Evolutionary conservation across 768 basidiomycete genomes (phyloP).

Genomic region (Tylopilus sp.): DNA sequence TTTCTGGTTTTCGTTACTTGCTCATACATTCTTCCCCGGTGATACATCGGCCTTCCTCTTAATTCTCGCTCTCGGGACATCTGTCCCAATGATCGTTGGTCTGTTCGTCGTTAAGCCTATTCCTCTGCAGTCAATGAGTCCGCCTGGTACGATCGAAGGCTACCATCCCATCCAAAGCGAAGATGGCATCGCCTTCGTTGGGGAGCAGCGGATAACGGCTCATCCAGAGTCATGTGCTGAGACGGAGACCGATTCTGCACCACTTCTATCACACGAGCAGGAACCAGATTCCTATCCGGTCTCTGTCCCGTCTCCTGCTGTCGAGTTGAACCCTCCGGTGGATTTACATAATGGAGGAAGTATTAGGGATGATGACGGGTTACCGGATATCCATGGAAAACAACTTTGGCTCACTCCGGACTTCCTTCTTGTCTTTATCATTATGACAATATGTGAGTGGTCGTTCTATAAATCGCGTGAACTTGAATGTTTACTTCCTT

Average conservation of each 20-base stretch:
- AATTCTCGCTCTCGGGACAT: conserved; percentile 73
- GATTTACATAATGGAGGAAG: not conserved
- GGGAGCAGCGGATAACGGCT: conserved; percentile 16
- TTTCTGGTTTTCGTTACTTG: conserved; percentile 80
- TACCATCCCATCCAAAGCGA: conserved; percentile 18
- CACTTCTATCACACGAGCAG: conserved; percentile 20
- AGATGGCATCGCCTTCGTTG: conserved; percentile 22
- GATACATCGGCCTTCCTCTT: conserved; percentile 76
- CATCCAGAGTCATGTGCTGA: conserved; percentile 14
- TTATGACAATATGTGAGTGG: conserved; percentile 54
- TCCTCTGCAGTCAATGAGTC: conserved; percentile 46
- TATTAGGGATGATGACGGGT: conserved; percentile 19
- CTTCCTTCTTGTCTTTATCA: conserved; percentile 61
- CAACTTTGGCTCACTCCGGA: conserved; percentile 49
- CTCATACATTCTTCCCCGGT: conserved; percentile 69
- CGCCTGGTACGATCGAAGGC: conserved; percentile 2
- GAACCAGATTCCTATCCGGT: conserved; percentile 22
- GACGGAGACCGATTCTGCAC: conserved; percentile 20
- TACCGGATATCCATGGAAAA: conserved; percentile 53
- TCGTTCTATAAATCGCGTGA: not conserved
- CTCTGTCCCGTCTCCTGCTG: conserved; percentile 10
- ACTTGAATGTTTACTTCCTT: not conserved
- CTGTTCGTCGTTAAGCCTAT: conserved; percentile 69
- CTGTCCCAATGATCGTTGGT: conserved; percentile 77
- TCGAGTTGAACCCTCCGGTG: conserved; percentile 25